Base-by-base conservation (phyloP, 2,329 filamentous ascomycete genomes). In the Aspergillus sp. region DNA sequence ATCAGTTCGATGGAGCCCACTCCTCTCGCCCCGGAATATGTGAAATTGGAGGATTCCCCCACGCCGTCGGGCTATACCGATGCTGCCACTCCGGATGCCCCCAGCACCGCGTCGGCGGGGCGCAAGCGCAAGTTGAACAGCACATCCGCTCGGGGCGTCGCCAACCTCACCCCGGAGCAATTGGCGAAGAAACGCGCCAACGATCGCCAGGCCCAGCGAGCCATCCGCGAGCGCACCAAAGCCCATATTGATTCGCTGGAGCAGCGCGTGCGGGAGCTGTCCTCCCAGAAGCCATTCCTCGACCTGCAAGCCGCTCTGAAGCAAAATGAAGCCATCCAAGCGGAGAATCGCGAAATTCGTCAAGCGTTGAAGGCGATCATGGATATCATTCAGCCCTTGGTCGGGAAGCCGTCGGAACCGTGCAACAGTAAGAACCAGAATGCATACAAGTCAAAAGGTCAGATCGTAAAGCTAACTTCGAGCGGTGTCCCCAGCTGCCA, bases 141-240 rank as follows among this genome's bases (percentile, higher is more conserved):
- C 52, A 59, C 69, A 20, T 70, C 72, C 43, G 76, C 87, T 53
- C 84, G 90, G 60, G 91, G 89, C 58, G 91, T 95, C 51, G 90
- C 90, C 58, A 93, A 89, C 65, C 80, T 96, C 67, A 95, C 90
- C 10, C 88, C 90, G 5, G 88, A 92, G 56, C 92, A 96, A 73
- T 82, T 96, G 53, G 89, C 88, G 26, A 88, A 91, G 71, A 96
- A 96, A 77, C 82, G 92, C 58, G 89, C 90, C 65, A 96, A 96
- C 81, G 90, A 95, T 68, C 85, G 90, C 52, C 89, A 95, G 70
- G 90, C 90, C 26, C 90, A 95, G 69, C 82, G 90, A 45, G 89
- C 89, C 36, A 94, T 95, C 54, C 82, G 90, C 40, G 88, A 93
- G 74, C 83, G 90, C 50, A 94, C 89, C 24, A 90, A 87, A 73